phyloP scores from a whole-genome alignment of 2,329 filamentous ascomycete species.

The Pseudopyricularia javanii region DNA sequence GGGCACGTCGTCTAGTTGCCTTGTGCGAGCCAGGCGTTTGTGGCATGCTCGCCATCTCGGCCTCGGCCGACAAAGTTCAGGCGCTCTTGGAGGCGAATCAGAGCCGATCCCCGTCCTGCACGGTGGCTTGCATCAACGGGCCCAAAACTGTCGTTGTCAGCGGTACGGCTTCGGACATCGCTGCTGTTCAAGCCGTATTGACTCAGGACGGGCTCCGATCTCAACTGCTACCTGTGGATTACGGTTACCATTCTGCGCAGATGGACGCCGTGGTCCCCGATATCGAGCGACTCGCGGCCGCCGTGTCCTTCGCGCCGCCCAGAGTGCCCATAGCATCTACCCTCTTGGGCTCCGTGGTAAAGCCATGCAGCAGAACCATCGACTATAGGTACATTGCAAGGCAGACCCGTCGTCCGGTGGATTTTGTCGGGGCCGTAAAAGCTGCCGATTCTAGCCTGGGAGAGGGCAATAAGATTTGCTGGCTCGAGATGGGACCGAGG shows the following conservation, averaged over 20 bases:
- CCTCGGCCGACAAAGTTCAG: conserved; percentile 4
- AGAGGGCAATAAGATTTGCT: neutral
- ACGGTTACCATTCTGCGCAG: conserved; percentile 23
- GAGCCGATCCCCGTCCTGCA: neutral
- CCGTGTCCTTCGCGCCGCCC: conserved; percentile 15
- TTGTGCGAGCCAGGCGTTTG: conserved; percentile 31
- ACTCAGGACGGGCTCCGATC: conserved; percentile 14
- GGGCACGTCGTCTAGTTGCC: conserved; percentile 42
- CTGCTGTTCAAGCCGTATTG: neutral
- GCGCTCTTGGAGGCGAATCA: neutral
- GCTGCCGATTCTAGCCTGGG: neutral
- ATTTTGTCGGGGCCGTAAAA: neutral
- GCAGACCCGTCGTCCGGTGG: neutral
- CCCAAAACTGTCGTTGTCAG: conserved; percentile 46
- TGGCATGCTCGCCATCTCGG: conserved; percentile 20
- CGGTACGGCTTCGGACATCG: neutral
- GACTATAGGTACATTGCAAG: neutral
- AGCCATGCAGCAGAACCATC: neutral
- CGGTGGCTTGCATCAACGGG: conserved; percentile 49
- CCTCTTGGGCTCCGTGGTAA: conserved; percentile 24
- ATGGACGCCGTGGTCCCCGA: conserved; percentile 29
- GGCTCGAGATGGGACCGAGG: too few relatives aligned
- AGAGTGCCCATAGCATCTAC: conserved; percentile 34
- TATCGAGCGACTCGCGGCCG: conserved; percentile 26
- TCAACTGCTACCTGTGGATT: conserved; percentile 19